Conservation (phyloP, 2,329 filamentous ascomycete species). For the Sarocladiaceae sp. region DNA sequence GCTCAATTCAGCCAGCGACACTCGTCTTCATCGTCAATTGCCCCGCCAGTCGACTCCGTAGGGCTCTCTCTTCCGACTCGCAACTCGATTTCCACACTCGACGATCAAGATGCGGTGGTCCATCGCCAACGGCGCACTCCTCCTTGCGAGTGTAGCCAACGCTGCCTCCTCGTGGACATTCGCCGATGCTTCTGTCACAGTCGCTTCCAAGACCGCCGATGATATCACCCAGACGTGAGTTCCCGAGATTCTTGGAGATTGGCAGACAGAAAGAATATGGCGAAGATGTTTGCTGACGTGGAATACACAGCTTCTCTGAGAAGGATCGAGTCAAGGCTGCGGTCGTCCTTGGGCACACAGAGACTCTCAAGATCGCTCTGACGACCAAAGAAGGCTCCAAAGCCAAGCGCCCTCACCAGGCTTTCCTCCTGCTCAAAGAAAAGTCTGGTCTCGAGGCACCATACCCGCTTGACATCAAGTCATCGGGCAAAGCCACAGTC, state of each 20-base stretch:
- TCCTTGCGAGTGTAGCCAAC: constrained; percentile 46
- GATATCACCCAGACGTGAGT: constrained; percentile 53
- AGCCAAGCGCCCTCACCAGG: constrained; percentile 85
- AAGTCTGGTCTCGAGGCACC: constrained; percentile 78
- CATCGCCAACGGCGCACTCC: constrained; percentile 31
- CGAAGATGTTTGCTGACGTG: too few relatives aligned
- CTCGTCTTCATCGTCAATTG: background rate
- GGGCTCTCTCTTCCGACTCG: background rate
- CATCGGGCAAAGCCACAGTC: constrained; percentile 79
- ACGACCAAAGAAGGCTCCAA: constrained; percentile 76
- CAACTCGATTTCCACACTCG: background rate
- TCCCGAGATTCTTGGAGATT: background rate
- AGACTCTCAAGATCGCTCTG: constrained; percentile 76
- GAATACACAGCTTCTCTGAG: constrained; percentile 47
- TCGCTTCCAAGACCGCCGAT: constrained; percentile 61
- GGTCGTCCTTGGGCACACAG: constrained; percentile 61
- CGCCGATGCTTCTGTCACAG: constrained; percentile 64
- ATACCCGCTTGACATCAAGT: constrained; percentile 79
- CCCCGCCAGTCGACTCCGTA: too few relatives aligned
- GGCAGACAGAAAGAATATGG: too few relatives aligned
- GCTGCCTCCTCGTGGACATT: constrained; percentile 66
- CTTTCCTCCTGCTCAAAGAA: constrained; percentile 81
- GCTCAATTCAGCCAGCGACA: constrained; percentile 20
- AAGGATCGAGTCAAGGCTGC: constrained; percentile 58
- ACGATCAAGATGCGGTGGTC: constrained; percentile 29